Percentiles rank a stretch among this genome's conserved stretches.
Evolutionary conservation across 2,329 filamentous ascomycete species (phyloP).

Genomic region (Pseudogymnoascus sp.): DNA sequence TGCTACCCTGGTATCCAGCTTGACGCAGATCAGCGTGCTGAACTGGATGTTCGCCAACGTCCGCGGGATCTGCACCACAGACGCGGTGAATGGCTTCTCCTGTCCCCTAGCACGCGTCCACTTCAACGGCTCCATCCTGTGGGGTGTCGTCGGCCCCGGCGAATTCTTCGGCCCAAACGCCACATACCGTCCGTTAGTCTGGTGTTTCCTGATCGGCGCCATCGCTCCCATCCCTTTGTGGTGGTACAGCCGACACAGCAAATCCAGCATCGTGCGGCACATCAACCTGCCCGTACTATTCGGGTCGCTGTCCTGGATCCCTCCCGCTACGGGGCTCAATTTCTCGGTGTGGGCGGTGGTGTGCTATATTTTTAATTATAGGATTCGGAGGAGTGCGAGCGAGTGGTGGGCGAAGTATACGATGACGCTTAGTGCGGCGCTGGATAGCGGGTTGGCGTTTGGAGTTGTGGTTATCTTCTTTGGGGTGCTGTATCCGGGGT

Average conservation of each 20-base stretch:
- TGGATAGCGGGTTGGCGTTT: slow-evolving; percentile 77
- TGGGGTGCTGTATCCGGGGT: slow-evolving; percentile 73
- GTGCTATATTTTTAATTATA: slow-evolving; percentile 76
- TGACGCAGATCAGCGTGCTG: slow-evolving; percentile 76
- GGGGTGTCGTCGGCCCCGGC: slow-evolving; percentile 76
- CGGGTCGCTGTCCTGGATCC: slow-evolving; percentile 77
- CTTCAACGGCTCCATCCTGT: slow-evolving; percentile 84
- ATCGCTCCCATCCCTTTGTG: slow-evolving; percentile 68
- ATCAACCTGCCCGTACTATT: slow-evolving; percentile 79
- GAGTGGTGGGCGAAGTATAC: slow-evolving; percentile 90
- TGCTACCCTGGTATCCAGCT: slow-evolving; percentile 65
- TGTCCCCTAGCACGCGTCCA: slow-evolving; percentile 82
- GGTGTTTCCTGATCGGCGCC: slow-evolving; percentile 73
- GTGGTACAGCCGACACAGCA: slow-evolving; percentile 49
- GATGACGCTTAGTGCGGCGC: slow-evolving; percentile 76
- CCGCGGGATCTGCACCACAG: slow-evolving; percentile 65
- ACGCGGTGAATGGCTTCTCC: slow-evolving; percentile 80
- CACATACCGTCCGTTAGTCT: slow-evolving; percentile 69
- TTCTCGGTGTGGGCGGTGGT: slow-evolving; percentile 82
- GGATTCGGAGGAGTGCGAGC: slow-evolving; percentile 59
- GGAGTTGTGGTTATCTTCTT: slow-evolving; percentile 81
- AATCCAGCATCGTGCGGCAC: slow-evolving; percentile 56
- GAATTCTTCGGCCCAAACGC: slow-evolving; percentile 75
- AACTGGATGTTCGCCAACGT: slow-evolving; percentile 87
- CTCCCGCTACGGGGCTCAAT: slow-evolving; percentile 77